Percentiles rank a stretch among this genome's conserved stretches.
Evolutionary conservation across 2,329 filamentous ascomycete species (phyloP).

Genomic region (Cytospora leucostoma): DNA sequence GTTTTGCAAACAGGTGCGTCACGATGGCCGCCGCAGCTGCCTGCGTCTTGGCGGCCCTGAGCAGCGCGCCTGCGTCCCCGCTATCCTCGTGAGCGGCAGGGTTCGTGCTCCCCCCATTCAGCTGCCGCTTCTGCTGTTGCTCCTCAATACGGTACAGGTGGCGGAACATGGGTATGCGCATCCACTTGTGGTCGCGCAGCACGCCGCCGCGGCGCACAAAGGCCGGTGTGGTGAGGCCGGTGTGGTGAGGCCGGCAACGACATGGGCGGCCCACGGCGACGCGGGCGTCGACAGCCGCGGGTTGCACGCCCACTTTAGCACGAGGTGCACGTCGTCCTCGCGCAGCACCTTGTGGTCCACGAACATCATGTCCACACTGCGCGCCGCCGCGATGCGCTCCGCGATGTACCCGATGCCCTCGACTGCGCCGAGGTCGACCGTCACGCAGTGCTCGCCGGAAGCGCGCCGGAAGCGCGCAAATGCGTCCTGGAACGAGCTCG

Average conservation of each 20-base stretch:
- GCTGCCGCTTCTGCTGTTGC: neutral
- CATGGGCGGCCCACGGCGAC: neutral
- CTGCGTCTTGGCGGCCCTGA: no score
- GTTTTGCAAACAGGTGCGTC: constrained; percentile 7
- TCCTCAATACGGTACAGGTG: neutral
- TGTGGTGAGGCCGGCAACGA: neutral
- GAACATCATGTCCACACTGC: constrained; percentile 2
- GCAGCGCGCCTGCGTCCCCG: neutral
- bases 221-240: no score
- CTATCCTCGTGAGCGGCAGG: neutral
- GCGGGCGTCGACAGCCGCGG: neutral
- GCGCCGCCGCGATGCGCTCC: neutral
- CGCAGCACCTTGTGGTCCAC: constrained; percentile 2
- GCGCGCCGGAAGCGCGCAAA: no score
- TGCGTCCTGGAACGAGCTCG: no score
- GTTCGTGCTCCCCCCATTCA: neutral
- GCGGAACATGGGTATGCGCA: neutral
- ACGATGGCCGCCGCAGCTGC: neutral
- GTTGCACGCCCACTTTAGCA: neutral
- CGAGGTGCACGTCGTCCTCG: no score
- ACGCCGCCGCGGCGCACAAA: neutral
- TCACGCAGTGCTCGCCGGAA: no score
- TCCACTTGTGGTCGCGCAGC: neutral
- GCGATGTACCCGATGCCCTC: no score
- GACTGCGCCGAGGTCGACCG: no score